phyloP scores from a whole-genome alignment of 148 eudicot genomes.

The Cornus controversa region DNA sequence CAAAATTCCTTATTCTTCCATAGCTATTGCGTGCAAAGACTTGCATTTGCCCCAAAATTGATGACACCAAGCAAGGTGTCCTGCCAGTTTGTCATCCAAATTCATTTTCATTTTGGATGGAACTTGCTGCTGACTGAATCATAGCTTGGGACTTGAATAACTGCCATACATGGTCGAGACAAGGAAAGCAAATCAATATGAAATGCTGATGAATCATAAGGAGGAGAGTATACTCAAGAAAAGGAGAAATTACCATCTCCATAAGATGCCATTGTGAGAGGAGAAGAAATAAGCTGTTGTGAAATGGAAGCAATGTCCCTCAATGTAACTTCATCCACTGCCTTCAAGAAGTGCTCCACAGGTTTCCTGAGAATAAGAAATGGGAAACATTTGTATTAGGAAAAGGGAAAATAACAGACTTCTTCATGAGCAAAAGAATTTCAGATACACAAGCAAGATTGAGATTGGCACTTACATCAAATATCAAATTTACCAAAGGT shows the following conservation, averaged over 20 bases:
- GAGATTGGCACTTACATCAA: background rate
- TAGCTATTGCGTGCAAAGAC: constrained; percentile 1
- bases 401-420: background rate
- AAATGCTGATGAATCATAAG: background rate
- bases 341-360: constrained; percentile 68
- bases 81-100: too few relatives aligned
- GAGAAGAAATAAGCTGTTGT: constrained; percentile 69
- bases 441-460: background rate
- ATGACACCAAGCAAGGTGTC: background rate
- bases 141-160: constrained; percentile 62
- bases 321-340: constrained; percentile 55
- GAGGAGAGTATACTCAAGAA: background rate
- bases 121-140: constrained; percentile 58
- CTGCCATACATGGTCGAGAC: constrained; percentile 33
- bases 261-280: constrained; percentile 85
- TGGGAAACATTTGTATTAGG: background rate
- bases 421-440: background rate
- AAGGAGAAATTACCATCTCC: constrained; percentile 67
- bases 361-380: constrained; percentile 53
- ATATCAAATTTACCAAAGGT: background rate
- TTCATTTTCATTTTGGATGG: constrained; percentile 28
- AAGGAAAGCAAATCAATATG: background rate
- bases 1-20: background rate
- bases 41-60: background rate
- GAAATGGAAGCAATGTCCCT: constrained; percentile 63